phyloP scores from a whole-genome alignment of 805 yeast genomes.

The Komagataella kurtzmanii region DNA sequence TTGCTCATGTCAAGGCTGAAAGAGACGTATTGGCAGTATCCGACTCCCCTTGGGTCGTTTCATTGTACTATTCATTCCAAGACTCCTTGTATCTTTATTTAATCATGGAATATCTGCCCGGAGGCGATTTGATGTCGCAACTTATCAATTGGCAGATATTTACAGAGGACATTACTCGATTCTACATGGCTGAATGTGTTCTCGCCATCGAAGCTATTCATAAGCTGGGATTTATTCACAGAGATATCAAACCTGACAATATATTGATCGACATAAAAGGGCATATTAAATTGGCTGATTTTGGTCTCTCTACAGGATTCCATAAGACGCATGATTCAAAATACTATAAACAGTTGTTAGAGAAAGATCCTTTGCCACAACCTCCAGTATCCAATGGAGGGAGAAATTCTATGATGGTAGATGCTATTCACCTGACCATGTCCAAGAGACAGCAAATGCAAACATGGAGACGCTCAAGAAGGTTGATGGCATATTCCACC shows the following conservation, averaged over 20 bases:
- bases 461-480: conserved; percentile 87
- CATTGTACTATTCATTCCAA: conserved; percentile 71
- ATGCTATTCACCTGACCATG: conserved; percentile 90
- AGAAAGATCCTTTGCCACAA: conserved; percentile 32
- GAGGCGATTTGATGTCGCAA: conserved; percentile 91
- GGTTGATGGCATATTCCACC: conserved; percentile 91
- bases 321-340: conserved; percentile 86
- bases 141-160: conserved; percentile 88
- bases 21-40: conserved; percentile 89
- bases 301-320: conserved; percentile 81
- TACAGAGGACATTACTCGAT: conserved; percentile 84
- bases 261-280: conserved; percentile 54
- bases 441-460: conserved; percentile 91
- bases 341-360: conserved; percentile 72
- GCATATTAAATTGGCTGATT: conserved; percentile 56
- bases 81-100: conserved; percentile 62
- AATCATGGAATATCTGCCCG: conserved; percentile 75
- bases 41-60: conserved; percentile 82
- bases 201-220: conserved; percentile 91
- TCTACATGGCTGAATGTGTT: conserved; percentile 93
- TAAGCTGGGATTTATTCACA: conserved; percentile 85
- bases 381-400: conserved; percentile 18
- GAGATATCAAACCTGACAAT: conserved; percentile 97
- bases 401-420: conserved; percentile 78
- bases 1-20: conserved; percentile 93